These are phyloP conservation scores for Bocquillonia castaneifolia DNA, from an alignment of 441 rosid species.

Conservation along the genomic window DNA sequence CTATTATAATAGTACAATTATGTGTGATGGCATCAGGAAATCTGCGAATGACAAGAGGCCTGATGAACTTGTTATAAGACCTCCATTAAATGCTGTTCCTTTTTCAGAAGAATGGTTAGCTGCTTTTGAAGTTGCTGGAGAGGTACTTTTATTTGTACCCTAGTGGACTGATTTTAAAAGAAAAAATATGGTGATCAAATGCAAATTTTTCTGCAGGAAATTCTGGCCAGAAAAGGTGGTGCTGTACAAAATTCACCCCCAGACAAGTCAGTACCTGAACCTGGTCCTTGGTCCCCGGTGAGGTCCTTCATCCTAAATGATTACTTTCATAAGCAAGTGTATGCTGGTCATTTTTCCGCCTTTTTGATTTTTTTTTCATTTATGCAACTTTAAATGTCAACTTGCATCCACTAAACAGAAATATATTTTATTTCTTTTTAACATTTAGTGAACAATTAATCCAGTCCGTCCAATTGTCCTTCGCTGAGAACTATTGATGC, in stretches of 20 bases:
- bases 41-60: constrained; percentile 36
- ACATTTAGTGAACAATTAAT: no score
- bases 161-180: neutral
- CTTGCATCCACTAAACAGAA: no score
- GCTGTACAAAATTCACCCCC: constrained; percentile 87
- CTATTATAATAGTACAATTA: neutral
- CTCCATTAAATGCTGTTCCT: constrained; percentile 60
- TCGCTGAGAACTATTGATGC: no score
- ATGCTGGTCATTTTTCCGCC: neutral
- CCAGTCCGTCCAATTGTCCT: no score
- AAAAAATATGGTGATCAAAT: constrained; percentile 11
- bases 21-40: constrained; percentile 36
- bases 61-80: constrained; percentile 41
- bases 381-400: no score
- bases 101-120: constrained; percentile 97
- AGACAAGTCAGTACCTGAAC: constrained; percentile 66
- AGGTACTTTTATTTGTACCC: constrained; percentile 40
- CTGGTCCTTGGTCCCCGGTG: constrained; percentile 97
- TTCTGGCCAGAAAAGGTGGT: constrained; percentile 71
- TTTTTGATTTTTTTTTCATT: no score
- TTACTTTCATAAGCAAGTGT: constrained; percentile 2
- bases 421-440: no score
- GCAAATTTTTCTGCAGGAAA: constrained; percentile 46
- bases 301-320: constrained; percentile 24
- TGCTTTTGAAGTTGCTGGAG: constrained; percentile 92